These are phyloP conservation scores for Arctium minus DNA, from an alignment of 129 eudicot genomes.

Conservation along the genomic window DNA sequence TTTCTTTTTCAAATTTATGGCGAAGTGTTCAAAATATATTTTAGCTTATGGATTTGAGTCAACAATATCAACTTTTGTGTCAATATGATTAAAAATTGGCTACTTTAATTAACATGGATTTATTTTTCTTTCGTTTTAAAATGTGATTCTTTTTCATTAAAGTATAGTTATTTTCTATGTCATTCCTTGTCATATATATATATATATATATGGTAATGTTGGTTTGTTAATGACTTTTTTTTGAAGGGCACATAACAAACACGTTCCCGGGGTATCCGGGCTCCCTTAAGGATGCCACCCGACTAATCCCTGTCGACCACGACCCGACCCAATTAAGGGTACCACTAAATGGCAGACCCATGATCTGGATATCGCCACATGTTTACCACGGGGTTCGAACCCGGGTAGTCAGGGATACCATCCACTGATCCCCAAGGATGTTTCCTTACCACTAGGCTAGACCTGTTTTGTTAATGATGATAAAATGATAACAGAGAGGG, in stretches of 20 bases:
- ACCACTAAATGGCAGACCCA: too few species aligned
- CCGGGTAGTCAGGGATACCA: too few species aligned
- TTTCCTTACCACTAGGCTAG: too few species aligned
- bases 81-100: not conserved
- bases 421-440: too few species aligned
- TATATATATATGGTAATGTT: not conserved
- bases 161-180: not conserved
- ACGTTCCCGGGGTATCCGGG: too few species aligned
- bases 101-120: not conserved
- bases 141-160: not conserved
- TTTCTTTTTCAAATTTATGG: not conserved
- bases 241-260: too few species aligned
- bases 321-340: too few species aligned
- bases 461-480: not conserved
- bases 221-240: not conserved
- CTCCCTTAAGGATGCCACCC: too few species aligned
- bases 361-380: too few species aligned
- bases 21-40: not conserved
- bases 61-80: not conserved
- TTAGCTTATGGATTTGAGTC: not conserved
- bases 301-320: too few species aligned
- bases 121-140: too few species aligned
- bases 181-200: not conserved
- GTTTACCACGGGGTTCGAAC: too few species aligned
- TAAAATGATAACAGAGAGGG: not conserved